These are phyloP conservation scores for Elongisporangium anandrum DNA, from an alignment of 352 stramenopile species.

Conservation along the genomic window DNA sequence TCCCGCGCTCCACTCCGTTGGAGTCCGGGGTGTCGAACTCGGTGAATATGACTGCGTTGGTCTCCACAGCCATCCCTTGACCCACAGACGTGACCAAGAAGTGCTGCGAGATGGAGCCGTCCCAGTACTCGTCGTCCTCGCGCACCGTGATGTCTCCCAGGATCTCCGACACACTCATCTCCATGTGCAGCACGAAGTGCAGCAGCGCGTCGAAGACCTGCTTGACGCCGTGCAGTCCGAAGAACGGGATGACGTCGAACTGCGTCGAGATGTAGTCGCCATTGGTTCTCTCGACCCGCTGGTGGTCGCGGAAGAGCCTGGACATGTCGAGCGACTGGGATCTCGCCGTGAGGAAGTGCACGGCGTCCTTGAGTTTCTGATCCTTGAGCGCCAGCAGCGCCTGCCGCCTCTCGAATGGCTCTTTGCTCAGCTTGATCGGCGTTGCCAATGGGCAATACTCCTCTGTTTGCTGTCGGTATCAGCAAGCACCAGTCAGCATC, in stretches of 20 bases:
- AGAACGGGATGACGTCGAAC: slow-evolving; percentile 49
- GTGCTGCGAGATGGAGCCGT: slow-evolving; percentile 32
- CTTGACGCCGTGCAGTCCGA: slow-evolving; percentile 17
- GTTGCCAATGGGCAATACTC: slow-evolving; percentile 26
- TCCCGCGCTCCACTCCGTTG: slow-evolving; percentile 22
- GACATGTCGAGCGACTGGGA: slow-evolving; percentile 25
- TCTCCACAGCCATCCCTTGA: slow-evolving; percentile 31
- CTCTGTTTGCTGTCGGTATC: slow-evolving; percentile 17
- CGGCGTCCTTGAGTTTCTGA: slow-evolving; percentile 29
- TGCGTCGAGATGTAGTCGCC: slow-evolving; percentile 24
- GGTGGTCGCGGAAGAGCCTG: slow-evolving; percentile 26
- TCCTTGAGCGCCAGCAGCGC: slow-evolving; percentile 29
- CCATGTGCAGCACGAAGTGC: slow-evolving; percentile 45
- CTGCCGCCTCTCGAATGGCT: slow-evolving; percentile 18
- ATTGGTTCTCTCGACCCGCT: slow-evolving; percentile 29
- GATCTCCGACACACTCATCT: slow-evolving; percentile 43
- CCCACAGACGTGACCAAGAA: slow-evolving; percentile 29
- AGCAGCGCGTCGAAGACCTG: slow-evolving; percentile 40
- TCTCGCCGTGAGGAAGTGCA: slow-evolving; percentile 29
- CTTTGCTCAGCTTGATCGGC: slow-evolving; percentile 22
- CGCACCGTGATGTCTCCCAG: slow-evolving; percentile 46
- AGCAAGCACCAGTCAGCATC: neutral
- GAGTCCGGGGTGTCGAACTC: slow-evolving; percentile 16
- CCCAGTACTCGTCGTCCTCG: slow-evolving; percentile 41
- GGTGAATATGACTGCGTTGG: slow-evolving; percentile 35